A percentile compares a stretch with the other conserved stretches of the same genome.
These are phyloP conservation scores for Flaveria floridana DNA, from an alignment of 140 eudicot genomes.

Conservation along the genomic window DNA sequence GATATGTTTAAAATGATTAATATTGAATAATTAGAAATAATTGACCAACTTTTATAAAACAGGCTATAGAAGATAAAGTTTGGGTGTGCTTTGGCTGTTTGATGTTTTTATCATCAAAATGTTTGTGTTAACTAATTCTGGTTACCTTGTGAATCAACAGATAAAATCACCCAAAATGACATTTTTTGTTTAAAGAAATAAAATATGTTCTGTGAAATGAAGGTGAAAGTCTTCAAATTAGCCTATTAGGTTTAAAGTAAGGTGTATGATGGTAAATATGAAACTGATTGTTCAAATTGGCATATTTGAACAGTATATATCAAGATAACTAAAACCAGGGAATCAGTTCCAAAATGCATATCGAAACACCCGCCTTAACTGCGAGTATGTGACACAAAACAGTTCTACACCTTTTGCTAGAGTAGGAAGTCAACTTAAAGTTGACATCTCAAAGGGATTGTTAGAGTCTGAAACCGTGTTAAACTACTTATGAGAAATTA, in stretches of 20 bases:
- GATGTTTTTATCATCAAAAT: not conserved
- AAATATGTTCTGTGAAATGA: not conserved
- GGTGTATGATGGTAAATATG: not conserved
- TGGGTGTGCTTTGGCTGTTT: not conserved
- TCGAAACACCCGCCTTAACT: not conserved
- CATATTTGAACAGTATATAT: conserved; percentile 6
- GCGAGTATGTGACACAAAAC: not conserved
- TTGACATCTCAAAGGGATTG: not conserved
- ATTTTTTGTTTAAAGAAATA: not conserved
- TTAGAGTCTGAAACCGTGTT: conserved; percentile 1
- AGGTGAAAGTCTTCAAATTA: not conserved
- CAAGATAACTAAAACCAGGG: not conserved
- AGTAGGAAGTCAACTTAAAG: not conserved
- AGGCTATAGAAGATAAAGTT: not conserved
- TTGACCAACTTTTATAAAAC: not conserved
- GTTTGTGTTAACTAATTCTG: not conserved
- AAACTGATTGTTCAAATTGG: not conserved
- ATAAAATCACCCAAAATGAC: not conserved
- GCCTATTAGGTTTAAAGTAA: not conserved
- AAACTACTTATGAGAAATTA: not conserved
- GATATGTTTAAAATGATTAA: not conserved
- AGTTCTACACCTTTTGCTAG: not conserved
- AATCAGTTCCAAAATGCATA: not conserved
- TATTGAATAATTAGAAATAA: not conserved
- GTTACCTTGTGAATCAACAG: not conserved